Base-by-base conservation (phyloP, 805 yeast species). In the Isabelozyma gotoi region DNA sequence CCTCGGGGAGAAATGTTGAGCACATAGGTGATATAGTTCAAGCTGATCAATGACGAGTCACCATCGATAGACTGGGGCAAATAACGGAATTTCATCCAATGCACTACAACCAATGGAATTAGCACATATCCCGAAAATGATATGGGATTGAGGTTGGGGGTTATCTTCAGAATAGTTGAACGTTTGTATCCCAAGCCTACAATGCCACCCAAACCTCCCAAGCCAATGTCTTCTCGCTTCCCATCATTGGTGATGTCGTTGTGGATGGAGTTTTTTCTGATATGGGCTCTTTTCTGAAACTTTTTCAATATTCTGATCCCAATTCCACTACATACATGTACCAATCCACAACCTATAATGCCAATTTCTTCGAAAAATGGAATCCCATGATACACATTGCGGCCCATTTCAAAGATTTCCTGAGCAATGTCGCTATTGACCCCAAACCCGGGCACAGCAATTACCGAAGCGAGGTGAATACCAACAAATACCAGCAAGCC, bases 181-280 rank as follows among this genome's bases (percentile, higher is more conserved):
- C 64, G 70, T 47, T 74, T 69, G 19, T 76, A 63, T 1, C 85
- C 86, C 16, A 79, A 56, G 0, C 87, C 87, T 12, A 81, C 50
- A 7, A 80, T 46, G n/a, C 79, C 68, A 2, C 76, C 62, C 35
- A 83, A 65, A 1, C 88, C 88, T 5, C 84, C 84, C n/a, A 83
- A 61, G 0, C 88, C 88, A 27, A 68, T 63, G 40, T 72, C 68
- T 42, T 77, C 79, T 21, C 76, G 59, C n/a, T 51, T 47, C 12
- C 54, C 63, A 40, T 60, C 60, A 29, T 65, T 67, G 29, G 67
- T 63, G 17, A 51, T 53, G 18, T 19, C 19, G 14, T 40, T 33
- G 8, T 44, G 17, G 6, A 37, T 37, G 24, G 38, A 2, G 33
- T 20, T 31, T 41, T 15, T n/a, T 18, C 44, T 55, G 56, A 24